Percentiles rank a stretch among this genome's conserved stretches.
Evolutionary conservation across 2,329 filamentous ascomycete species (phyloP).

Genomic region (Blastomyces emzantsi): DNA sequence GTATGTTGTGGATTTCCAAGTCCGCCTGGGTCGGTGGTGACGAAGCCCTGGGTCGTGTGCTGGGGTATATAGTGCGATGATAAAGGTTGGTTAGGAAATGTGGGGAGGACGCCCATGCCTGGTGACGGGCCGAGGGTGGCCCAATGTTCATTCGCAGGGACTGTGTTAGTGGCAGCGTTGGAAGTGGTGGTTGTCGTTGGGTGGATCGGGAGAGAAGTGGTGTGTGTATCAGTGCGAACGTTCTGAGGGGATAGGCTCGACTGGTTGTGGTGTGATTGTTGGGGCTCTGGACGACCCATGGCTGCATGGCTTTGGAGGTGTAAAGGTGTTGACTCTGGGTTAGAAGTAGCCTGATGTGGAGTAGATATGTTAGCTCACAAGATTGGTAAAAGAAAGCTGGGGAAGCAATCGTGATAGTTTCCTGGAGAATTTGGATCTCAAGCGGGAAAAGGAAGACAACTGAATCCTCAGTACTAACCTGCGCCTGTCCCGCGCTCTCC

Average conservation of each 20-base stretch:
- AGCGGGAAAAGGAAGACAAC: neutral
- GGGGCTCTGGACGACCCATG: conserved; percentile 25
- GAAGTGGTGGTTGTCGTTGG: neutral
- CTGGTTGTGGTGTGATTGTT: neutral
- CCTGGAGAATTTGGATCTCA: neutral
- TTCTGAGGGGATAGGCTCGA: neutral
- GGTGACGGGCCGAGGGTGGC: neutral
- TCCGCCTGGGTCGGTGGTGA: neutral
- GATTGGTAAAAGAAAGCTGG: neutral
- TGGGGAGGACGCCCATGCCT: neutral
- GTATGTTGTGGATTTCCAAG: neutral
- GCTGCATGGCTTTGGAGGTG: conserved; percentile 36
- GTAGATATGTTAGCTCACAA: conserved; percentile 2
- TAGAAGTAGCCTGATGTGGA: neutral
- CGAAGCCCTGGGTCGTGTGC: neutral
- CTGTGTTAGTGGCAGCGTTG: neutral
- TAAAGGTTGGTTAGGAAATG: neutral
- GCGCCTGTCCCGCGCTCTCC: neutral
- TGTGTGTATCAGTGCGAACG: neutral
- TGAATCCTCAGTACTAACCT: neutral
- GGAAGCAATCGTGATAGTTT: neutral
- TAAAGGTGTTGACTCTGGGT: conserved; percentile 24
- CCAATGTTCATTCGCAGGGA: neutral
- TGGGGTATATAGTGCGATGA: neutral
- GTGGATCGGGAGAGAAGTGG: neutral